These are phyloP conservation scores for Eucalyptus curtisii DNA, from an alignment of 345 rosid genomes.

Conservation along the genomic window DNA sequence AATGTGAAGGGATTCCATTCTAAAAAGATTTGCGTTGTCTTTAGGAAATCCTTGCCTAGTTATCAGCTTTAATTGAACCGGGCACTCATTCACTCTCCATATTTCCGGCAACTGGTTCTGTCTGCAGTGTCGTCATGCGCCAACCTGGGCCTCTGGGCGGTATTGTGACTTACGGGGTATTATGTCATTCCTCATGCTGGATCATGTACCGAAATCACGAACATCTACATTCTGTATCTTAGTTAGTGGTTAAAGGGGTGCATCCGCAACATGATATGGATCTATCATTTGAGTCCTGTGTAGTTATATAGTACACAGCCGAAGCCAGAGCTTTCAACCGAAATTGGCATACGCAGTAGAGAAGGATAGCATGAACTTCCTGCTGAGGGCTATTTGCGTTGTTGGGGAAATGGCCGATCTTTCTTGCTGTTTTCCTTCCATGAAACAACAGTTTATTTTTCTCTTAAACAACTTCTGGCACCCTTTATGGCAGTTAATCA, in stretches of 20 bases:
- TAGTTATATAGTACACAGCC: neutral
- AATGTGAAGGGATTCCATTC: neutral
- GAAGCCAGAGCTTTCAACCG: neutral
- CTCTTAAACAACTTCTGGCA: too few species aligned
- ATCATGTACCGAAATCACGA: neutral
- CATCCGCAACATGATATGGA: neutral
- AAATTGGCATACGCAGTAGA: neutral
- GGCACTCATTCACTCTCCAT: neutral
- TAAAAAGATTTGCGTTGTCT: neutral
- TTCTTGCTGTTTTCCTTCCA: too few species aligned
- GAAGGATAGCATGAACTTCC: neutral
- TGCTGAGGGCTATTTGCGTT: too few species aligned
- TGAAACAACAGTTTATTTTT: too few species aligned
- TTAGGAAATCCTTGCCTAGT: conserved; percentile 7
- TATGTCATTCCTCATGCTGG: neutral
- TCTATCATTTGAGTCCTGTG: neutral
- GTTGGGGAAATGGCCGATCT: too few species aligned
- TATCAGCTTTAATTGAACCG: neutral
- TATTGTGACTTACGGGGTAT: conserved; percentile 11
- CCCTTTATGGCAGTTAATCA: too few species aligned
- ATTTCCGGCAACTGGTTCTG: conserved; percentile 16
- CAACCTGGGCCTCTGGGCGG: neutral
- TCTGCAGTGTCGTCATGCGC: conserved; percentile 6
- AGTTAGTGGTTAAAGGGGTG: neutral
- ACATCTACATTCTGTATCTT: neutral